phyloP scores from a whole-genome alignment of 306 rosid genomes.

The Prunus persica region DNA sequence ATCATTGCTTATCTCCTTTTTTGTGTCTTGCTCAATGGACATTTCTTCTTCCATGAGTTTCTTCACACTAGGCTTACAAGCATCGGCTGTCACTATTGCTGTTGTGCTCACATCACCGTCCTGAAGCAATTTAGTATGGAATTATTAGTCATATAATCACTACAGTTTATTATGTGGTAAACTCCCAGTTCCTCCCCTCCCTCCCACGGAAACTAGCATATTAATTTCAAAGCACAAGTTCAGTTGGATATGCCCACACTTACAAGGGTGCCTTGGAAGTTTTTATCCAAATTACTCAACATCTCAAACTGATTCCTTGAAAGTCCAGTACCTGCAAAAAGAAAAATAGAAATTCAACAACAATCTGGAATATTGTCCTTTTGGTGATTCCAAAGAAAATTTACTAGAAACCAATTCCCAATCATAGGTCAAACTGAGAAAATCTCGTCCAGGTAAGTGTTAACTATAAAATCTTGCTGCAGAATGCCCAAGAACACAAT shows the following conservation, averaged over 20 bases:
- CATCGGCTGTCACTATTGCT: constrained; percentile 26
- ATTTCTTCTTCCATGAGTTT: constrained; percentile 95
- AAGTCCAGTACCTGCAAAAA: constrained; percentile 47
- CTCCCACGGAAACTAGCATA: too few relatives aligned
- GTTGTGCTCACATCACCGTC: constrained; percentile 39
- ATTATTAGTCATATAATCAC: constrained; percentile 24
- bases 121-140: constrained; percentile 44
- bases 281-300: constrained; percentile 55
- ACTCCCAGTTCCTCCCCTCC: too few relatives aligned
- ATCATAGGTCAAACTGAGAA: not conserved
- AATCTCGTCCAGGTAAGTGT: constrained; percentile 16
- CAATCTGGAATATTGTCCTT: constrained; percentile 7
- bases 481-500: constrained; percentile 4
- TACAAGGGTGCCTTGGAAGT: constrained; percentile 42
- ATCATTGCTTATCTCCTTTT: constrained; percentile 30
- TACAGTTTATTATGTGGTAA: too few relatives aligned
- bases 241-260: constrained; percentile 30
- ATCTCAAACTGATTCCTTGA: constrained; percentile 58
- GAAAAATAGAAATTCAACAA: constrained; percentile 24
- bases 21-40: constrained; percentile 52
- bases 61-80: constrained; percentile 83
- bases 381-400: constrained; percentile 13
- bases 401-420: constrained; percentile 1
- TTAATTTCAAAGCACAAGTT: too few relatives aligned
- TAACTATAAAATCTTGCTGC: constrained; percentile 3